These are phyloP conservation scores for Colletotrichum sp. DNA, from an alignment of 2,329 filamentous ascomycete genomes.

Conservation along the genomic window DNA sequence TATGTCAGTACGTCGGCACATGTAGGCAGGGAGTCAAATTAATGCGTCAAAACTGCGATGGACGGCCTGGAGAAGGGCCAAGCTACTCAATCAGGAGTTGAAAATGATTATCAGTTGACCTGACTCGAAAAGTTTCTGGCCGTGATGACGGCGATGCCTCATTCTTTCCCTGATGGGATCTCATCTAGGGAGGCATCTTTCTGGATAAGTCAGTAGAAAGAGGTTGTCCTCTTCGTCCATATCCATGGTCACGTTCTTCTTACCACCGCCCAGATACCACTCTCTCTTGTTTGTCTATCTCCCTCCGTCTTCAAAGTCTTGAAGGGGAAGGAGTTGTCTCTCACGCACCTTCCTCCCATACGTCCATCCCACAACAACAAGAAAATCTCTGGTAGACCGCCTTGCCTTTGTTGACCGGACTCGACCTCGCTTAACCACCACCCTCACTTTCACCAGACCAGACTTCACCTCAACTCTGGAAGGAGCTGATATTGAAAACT, in stretches of 20 bases:
- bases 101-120: not conserved
- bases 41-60: not conserved
- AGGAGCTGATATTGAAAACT: not conserved
- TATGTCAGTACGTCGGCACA: fast-evolving
- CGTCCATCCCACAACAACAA: not conserved
- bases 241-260: too few species aligned
- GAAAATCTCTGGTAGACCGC: not conserved
- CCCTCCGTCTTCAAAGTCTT: not conserved
- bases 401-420: not conserved
- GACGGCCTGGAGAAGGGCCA: not conserved
- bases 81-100: not conserved
- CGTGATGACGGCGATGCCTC: not conserved
- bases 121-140: not conserved
- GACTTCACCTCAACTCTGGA: not conserved
- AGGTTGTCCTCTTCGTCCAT: not conserved
- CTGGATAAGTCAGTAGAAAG: not conserved
- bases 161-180: not conserved
- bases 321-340: not conserved
- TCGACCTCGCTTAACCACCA: not conserved
- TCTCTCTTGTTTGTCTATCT: not conserved
- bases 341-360: not conserved
- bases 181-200: not conserved
- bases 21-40: not conserved
- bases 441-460: not conserved
- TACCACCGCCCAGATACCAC: not conserved